These are phyloP conservation scores for Umbelopsis ramanniana DNA, from an alignment of 192 early-diverging fungal species.

Conservation along the genomic window DNA sequence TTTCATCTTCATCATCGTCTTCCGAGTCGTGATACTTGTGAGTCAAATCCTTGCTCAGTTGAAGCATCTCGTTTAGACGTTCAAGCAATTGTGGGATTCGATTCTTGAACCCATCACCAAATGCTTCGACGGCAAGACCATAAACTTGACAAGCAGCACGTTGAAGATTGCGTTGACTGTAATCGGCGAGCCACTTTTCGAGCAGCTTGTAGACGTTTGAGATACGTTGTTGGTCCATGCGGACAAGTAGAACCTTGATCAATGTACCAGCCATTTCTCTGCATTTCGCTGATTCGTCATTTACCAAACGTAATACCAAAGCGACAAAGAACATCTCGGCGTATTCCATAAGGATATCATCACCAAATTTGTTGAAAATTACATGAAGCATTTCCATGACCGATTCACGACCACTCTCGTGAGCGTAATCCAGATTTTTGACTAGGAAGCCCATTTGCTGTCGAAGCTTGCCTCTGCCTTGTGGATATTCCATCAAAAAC, in stretches of 20 bases:
- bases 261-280: slow-evolving; percentile 84
- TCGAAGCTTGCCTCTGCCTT: slow-evolving; percentile 76
- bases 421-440: slow-evolving; percentile 89
- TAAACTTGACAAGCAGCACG: slow-evolving; percentile 84
- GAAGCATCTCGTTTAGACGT: slow-evolving; percentile 55
- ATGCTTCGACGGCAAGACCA: slow-evolving; percentile 82
- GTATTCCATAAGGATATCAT: slow-evolving; percentile 75
- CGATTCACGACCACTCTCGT: slow-evolving; percentile 91
- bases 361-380: slow-evolving; percentile 79
- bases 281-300: slow-evolving; percentile 93
- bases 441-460: slow-evolving; percentile 89
- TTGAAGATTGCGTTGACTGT: slow-evolving; percentile 67
- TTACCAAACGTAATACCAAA: slow-evolving; percentile 82
- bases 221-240: slow-evolving; percentile 63
- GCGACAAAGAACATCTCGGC: slow-evolving; percentile 85
- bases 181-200: slow-evolving; percentile 75
- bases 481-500: slow-evolving; percentile 96
- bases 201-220: slow-evolving; percentile 70
- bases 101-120: slow-evolving; percentile 63
- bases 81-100: slow-evolving; percentile 56
- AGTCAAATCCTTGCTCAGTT: slow-evolving; percentile 19
- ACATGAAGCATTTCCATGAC: slow-evolving; percentile 87
- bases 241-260: slow-evolving; percentile 67
- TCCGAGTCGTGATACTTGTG: slow-evolving; percentile 2
- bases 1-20: slow-evolving; percentile 48